These are phyloP conservation scores for Hyaloperonospora brassicae DNA, from an alignment of 352 stramenopile genomes.

Conservation along the genomic window DNA sequence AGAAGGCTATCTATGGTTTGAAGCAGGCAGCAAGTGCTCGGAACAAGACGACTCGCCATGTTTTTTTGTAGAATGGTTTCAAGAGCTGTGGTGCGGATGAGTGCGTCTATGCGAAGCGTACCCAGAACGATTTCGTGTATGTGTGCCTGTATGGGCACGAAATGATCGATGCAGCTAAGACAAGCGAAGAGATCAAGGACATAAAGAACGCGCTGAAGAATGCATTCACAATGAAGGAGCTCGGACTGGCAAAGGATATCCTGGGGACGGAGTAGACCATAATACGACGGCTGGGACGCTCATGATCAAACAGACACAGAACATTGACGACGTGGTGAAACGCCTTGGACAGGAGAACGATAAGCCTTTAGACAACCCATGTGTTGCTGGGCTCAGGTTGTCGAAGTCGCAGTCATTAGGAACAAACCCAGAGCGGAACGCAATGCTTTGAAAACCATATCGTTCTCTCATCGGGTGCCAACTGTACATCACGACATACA, in stretches of 20 bases:
- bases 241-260: constrained; percentile 13
- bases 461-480: constrained; percentile 9
- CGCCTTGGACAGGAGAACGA: constrained; percentile 13
- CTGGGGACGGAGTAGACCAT: constrained; percentile 19
- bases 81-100: constrained; percentile 10
- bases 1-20: constrained; percentile 17
- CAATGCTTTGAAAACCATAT: constrained; percentile 9
- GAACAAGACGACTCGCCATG: constrained; percentile 11
- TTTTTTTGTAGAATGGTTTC: constrained; percentile 3
- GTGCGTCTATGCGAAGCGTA: constrained; percentile 11
- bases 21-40: constrained; percentile 19
- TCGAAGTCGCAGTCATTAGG: neutral
- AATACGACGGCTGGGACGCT: constrained; percentile 1
- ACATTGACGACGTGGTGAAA: constrained; percentile 11
- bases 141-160: constrained; percentile 7
- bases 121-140: constrained; percentile 3
- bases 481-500: constrained; percentile 13
- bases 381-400: neutral
- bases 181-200: neutral
- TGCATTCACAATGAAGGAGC: constrained; percentile 18
- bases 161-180: constrained; percentile 10
- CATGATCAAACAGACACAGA: constrained; percentile 16
- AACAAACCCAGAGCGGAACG: neutral
- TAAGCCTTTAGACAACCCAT: constrained; percentile 8
- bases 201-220: constrained; percentile 9